Conservation (phyloP, 225 moss, liverwort and hornwort genomes). For the Lunularia cruciata region DNA sequence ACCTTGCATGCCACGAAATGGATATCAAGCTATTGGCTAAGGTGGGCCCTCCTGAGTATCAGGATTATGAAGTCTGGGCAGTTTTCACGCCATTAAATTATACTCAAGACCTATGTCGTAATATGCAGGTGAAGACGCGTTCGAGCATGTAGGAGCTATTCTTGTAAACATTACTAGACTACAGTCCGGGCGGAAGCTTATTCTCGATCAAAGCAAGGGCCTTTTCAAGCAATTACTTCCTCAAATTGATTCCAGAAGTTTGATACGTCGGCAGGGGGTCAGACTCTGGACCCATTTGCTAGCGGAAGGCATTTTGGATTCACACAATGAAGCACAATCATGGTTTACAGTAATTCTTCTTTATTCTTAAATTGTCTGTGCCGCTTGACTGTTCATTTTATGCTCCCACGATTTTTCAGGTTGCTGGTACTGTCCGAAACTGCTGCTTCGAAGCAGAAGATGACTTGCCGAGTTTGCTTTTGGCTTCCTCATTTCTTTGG, state of each 20-base stretch:
- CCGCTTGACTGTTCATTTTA: background rate
- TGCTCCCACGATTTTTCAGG: constrained; percentile 23
- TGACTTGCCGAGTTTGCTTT: constrained; percentile 64
- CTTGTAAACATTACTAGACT: constrained; percentile 80
- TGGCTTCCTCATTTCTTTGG: constrained; percentile 90
- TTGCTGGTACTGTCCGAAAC: constrained; percentile 84
- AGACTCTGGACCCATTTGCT: background rate
- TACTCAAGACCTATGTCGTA: too few relatives aligned
- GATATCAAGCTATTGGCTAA: too few relatives aligned
- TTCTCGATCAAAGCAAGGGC: constrained; percentile 60
- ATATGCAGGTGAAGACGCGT: constrained; percentile 57
- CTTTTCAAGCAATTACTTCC: constrained; percentile 77
- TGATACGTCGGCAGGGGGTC: constrained; percentile 79
- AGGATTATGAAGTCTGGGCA: too few relatives aligned
- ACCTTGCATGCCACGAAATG: too few relatives aligned
- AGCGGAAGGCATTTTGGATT: background rate
- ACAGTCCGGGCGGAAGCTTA: constrained; percentile 59
- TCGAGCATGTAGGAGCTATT: constrained; percentile 74
- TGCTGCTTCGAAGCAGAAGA: constrained; percentile 93
- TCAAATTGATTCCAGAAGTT: constrained; percentile 87
- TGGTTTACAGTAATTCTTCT: background rate
- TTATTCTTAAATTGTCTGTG: background rate
- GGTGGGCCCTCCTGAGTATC: too few relatives aligned
- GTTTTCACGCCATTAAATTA: too few relatives aligned
- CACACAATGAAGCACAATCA: background rate